Evolutionary conservation across 352 stramenopile genomes (phyloP).

Genomic region (Elongisporangium undulatum): DNA sequence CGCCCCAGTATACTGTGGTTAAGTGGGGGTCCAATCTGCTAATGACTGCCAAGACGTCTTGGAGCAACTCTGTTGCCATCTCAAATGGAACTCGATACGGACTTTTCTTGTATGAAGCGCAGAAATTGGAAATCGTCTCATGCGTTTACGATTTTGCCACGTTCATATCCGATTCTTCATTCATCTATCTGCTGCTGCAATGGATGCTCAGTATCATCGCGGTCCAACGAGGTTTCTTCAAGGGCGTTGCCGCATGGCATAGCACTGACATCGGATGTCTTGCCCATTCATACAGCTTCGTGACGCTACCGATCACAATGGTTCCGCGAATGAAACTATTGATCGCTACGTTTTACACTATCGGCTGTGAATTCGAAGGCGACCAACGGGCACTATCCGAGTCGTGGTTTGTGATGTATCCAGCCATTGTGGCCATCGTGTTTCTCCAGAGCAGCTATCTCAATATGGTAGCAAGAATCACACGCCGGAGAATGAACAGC

Average conservation of each 20-base stretch:
- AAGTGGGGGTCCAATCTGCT: conserved; percentile 24
- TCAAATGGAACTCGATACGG: conserved; percentile 26
- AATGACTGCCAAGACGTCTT: conserved; percentile 8
- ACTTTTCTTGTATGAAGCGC: conserved; percentile 29
- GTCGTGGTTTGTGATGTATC: conserved; percentile 44
- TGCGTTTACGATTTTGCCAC: conserved; percentile 38
- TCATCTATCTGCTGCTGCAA: conserved; percentile 19
- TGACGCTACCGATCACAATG: conserved; percentile 34
- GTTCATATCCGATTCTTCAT: conserved; percentile 34
- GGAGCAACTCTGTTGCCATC: conserved; percentile 20
- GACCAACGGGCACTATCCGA: conserved; percentile 34
- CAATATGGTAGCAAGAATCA: too few species aligned
- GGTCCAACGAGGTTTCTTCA: conserved; percentile 22
- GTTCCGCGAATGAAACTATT: conserved; percentile 32
- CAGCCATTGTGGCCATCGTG: conserved; percentile 24
- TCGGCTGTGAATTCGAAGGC: conserved; percentile 39
- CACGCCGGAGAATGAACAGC: too few species aligned
- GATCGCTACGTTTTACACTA: conserved; percentile 32
- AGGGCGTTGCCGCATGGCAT: conserved; percentile 15
- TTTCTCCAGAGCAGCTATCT: conserved; percentile 12
- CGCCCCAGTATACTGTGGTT: not conserved
- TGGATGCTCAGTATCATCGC: conserved; percentile 37
- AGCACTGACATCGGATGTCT: conserved; percentile 31
- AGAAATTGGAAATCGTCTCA: conserved; percentile 4
- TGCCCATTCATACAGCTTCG: conserved; percentile 25